Evolutionary conservation across 148 eudicot species (phyloP).

Genomic region (Chenopodium album): DNA sequence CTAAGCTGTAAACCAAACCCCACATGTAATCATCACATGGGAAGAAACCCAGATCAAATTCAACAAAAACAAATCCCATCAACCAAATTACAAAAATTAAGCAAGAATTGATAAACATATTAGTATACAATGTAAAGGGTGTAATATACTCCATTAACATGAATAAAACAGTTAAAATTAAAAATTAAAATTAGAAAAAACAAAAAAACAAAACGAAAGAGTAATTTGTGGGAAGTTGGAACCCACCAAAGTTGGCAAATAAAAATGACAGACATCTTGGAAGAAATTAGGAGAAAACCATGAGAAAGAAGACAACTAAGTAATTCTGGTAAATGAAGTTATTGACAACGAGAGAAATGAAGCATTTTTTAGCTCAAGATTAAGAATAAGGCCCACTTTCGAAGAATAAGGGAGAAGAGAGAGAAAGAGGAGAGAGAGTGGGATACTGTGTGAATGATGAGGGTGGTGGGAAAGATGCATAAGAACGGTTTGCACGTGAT

Average conservation of each 20-base stretch:
- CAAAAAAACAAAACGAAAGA: neutral
- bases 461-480: neutral
- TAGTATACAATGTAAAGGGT: neutral
- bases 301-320: neutral
- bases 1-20: constrained; percentile 20
- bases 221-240: too few relatives aligned
- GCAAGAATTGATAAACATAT: neutral
- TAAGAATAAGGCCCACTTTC: constrained; percentile 7
- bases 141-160: neutral
- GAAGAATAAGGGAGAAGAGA: neutral
- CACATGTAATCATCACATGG: constrained; percentile 21
- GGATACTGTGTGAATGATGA: neutral
- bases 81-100: neutral
- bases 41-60: constrained; percentile 27
- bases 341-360: neutral
- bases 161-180: neutral
- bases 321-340: neutral
- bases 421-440: constrained; percentile 1
- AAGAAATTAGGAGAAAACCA: neutral
- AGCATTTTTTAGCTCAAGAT: neutral
- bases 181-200: neutral
- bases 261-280: neutral
- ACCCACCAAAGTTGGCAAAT: neutral
- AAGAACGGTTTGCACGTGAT: constrained; percentile 43
- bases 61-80: constrained; percentile 15